Percentiles rank a stretch among this genome's conserved stretches.
These are phyloP conservation scores for Anethum foeniculum DNA, from an alignment of 140 eudicot genomes.

Conservation along the genomic window DNA sequence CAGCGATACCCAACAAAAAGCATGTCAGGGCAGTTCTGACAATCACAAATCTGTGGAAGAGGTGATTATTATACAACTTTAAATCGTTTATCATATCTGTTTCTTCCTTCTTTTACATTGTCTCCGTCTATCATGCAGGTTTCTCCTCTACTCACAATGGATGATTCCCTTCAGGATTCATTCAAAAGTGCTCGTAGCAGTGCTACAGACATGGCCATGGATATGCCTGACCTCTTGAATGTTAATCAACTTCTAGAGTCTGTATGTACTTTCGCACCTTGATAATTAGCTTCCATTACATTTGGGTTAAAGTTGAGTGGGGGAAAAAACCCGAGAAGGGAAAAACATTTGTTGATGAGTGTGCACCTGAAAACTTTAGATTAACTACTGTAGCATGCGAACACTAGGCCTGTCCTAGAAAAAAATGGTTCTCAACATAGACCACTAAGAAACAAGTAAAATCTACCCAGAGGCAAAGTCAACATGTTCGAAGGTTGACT, in stretches of 20 bases:
- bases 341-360: not conserved
- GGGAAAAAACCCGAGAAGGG: not conserved
- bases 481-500: not conserved
- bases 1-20: constrained; percentile 24
- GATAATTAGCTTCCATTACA: not conserved
- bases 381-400: not conserved
- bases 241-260: constrained; percentile 79
- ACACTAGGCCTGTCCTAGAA: not conserved
- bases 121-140: constrained; percentile 33
- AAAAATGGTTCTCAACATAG: not conserved
- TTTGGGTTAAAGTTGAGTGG: not conserved
- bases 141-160: constrained; percentile 32
- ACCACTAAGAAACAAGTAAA: not conserved
- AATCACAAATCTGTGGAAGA: constrained; percentile 30
- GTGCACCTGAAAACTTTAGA: not conserved
- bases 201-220: constrained; percentile 34
- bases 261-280: constrained; percentile 41
- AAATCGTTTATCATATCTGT: constrained; percentile 1
- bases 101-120: not conserved
- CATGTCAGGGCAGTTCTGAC: constrained; percentile 14
- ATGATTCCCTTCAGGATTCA: constrained; percentile 43
- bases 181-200: constrained; percentile 25
- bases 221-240: constrained; percentile 46
- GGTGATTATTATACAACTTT: constrained; percentile 28
- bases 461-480: not conserved